Conservation (phyloP, 768 basidiomycete genomes). For the Tylopilus sp. region DNA sequence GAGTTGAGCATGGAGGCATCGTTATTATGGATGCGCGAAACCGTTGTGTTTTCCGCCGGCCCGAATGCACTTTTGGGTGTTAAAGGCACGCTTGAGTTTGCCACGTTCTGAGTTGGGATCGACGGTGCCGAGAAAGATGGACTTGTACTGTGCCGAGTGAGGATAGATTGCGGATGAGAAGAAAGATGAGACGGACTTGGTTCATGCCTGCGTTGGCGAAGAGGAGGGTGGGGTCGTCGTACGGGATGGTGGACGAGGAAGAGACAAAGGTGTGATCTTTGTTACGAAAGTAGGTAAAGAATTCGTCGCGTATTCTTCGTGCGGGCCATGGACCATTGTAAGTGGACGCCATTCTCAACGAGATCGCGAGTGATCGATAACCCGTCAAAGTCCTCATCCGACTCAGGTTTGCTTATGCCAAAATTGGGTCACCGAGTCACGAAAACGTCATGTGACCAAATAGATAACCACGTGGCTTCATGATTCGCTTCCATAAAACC, state of each 20-base stretch:
- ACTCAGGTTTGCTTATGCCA: not conserved
- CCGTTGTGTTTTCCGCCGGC: slow-evolving; percentile 99
- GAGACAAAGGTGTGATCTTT: slow-evolving; percentile 85
- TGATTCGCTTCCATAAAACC: slow-evolving; percentile 19
- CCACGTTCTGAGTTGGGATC: slow-evolving; percentile 92
- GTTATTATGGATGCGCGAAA: slow-evolving; percentile 28
- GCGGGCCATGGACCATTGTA: slow-evolving; percentile 67
- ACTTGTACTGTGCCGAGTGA: slow-evolving; percentile 69
- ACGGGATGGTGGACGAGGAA: slow-evolving; percentile 91
- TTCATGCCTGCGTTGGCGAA: slow-evolving; percentile 99
- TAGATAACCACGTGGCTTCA: slow-evolving; percentile 18
- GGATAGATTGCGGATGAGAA: not conserved
- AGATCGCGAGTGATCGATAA: slow-evolving; percentile 22
- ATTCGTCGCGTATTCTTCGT: slow-evolving; percentile 78
- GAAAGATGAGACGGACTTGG: slow-evolving; percentile 49
- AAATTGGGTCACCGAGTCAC: not conserved
- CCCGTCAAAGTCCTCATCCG: slow-evolving; percentile 4
- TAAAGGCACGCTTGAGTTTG: slow-evolving; percentile 90
- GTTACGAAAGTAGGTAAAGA: slow-evolving; percentile 83
- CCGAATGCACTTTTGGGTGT: slow-evolving; percentile 97
- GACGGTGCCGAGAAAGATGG: slow-evolving; percentile 96
- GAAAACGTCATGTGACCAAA: slow-evolving; percentile 7
- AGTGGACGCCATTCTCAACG: slow-evolving; percentile 26
- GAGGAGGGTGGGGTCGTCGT: slow-evolving; percentile 94
- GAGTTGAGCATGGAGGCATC: slow-evolving; percentile 2